A percentile compares a stretch with the other conserved stretches of the same genome.
phyloP scores from a whole-genome alignment of 306 rosid genomes.

The Cajanus cajan region DNA sequence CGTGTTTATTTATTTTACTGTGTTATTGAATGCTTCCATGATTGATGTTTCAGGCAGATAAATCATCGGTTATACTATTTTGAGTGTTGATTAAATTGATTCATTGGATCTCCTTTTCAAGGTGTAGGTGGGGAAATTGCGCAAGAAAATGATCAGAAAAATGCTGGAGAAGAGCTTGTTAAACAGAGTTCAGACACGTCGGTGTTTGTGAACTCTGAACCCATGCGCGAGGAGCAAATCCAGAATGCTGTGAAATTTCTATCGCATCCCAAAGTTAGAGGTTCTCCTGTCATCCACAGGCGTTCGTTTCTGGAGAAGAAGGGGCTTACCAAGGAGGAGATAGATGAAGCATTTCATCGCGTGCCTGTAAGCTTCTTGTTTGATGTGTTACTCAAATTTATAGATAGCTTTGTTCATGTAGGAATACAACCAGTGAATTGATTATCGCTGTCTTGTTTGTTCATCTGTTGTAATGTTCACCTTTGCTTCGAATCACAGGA shows the following conservation, averaged over 20 bases:
- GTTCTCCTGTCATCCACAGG: slow-evolving; percentile 74
- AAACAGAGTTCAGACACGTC: slow-evolving; percentile 47
- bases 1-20: background rate
- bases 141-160: slow-evolving; percentile 44
- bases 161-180: slow-evolving; percentile 42
- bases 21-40: background rate
- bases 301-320: slow-evolving; percentile 83
- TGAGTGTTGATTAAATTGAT: background rate
- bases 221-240: slow-evolving; percentile 83
- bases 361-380: slow-evolving; percentile 59
- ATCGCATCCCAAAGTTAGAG: slow-evolving; percentile 75
- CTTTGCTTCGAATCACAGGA: slow-evolving; percentile 49
- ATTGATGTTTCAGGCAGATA: background rate
- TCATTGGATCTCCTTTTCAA: background rate
- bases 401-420: background rate
- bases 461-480: slow-evolving; percentile 1
- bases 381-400: background rate
- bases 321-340: slow-evolving; percentile 92
- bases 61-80: background rate
- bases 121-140: slow-evolving; percentile 33
- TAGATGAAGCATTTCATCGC: slow-evolving; percentile 81
- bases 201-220: slow-evolving; percentile 71
- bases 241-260: slow-evolving; percentile 88
- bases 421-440: background rate
- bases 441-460: background rate